Conservation (phyloP, 768 basidiomycete species). For the Scleroderma citrinum region DNA sequence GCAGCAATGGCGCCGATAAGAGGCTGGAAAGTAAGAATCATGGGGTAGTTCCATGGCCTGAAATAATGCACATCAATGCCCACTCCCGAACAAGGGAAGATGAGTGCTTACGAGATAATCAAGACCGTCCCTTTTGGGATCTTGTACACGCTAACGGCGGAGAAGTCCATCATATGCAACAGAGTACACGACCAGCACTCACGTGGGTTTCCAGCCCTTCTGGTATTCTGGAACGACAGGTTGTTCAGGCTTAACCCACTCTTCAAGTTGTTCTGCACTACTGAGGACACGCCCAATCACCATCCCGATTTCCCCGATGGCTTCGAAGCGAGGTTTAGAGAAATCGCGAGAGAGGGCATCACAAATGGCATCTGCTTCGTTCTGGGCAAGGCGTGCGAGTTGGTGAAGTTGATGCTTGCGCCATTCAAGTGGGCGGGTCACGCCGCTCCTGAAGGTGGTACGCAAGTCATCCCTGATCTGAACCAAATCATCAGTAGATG, state of each 20-base stretch:
- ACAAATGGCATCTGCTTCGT: conserved; percentile 50
- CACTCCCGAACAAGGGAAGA: not conserved
- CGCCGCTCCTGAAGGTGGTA: conserved; percentile 45
- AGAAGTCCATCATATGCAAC: not conserved
- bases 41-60: conserved; percentile 67
- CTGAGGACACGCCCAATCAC: conserved; percentile 38
- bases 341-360: conserved; percentile 43
- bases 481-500: not conserved
- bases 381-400: conserved; percentile 54
- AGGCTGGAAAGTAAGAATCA: conserved; percentile 49
- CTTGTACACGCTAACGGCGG: conserved; percentile 35
- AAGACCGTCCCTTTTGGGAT: conserved; percentile 57
- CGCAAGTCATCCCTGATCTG: conserved; percentile 35
- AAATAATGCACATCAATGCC: not conserved
- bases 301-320: conserved; percentile 40
- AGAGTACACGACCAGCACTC: conserved; percentile 1
- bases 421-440: conserved; percentile 49
- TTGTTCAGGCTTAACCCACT: conserved; percentile 49
- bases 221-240: conserved; percentile 36
- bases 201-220: conserved; percentile 46
- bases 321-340: conserved; percentile 36
- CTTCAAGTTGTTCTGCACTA: conserved; percentile 45
- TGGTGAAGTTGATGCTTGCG: conserved; percentile 60
- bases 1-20: conserved; percentile 69
- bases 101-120: conserved; percentile 46